phyloP scores from a whole-genome alignment of 495 filamentous ascomycete species.

The Bathelium albidoporum region DNA sequence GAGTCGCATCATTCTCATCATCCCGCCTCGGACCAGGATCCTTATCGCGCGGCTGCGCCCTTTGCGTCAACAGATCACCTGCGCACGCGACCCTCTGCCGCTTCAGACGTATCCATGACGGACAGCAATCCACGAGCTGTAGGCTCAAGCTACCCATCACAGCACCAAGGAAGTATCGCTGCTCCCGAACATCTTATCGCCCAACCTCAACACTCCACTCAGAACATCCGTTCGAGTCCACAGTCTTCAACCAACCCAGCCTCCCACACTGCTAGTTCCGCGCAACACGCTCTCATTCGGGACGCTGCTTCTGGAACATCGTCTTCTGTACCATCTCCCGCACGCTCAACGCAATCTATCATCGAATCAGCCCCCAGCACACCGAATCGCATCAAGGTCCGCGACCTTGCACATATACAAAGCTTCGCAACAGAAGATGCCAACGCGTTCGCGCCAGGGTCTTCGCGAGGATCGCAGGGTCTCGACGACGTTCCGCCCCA shows the following conservation, averaged over 20 bases:
- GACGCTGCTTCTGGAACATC: conserved; percentile 1
- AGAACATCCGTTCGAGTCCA: neutral
- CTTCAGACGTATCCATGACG: conserved; percentile 18
- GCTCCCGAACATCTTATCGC: neutral
- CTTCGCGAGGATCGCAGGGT: conserved; percentile 27
- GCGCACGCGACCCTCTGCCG: conserved; percentile 12
- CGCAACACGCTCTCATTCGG: neutral
- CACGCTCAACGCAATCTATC: conserved; percentile 34
- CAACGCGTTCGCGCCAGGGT: conserved; percentile 32
- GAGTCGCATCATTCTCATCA: conserved; percentile 7
- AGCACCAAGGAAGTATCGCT: neutral
- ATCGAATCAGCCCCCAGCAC: conserved; percentile 49
- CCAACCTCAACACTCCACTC: neutral
- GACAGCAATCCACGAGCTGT: conserved; percentile 13
- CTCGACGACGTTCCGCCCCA: conserved; percentile 42
- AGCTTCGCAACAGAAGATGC: conserved; percentile 69
- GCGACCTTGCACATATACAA: conserved; percentile 79
- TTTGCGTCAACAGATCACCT: conserved; percentile 6
- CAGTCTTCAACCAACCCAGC: neutral
- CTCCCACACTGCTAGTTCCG: neutral
- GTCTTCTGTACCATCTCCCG: conserved; percentile 37
- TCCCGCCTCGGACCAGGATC: conserved; percentile 13
- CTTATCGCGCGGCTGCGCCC: conserved; percentile 7
- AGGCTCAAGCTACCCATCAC: conserved; percentile 9
- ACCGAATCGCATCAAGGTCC: conserved; percentile 68